Percentiles rank a stretch among this genome's conserved stretches.
Conservation (phyloP, 495 filamentous ascomycete species). For the Xylaria telfairii region DNA sequence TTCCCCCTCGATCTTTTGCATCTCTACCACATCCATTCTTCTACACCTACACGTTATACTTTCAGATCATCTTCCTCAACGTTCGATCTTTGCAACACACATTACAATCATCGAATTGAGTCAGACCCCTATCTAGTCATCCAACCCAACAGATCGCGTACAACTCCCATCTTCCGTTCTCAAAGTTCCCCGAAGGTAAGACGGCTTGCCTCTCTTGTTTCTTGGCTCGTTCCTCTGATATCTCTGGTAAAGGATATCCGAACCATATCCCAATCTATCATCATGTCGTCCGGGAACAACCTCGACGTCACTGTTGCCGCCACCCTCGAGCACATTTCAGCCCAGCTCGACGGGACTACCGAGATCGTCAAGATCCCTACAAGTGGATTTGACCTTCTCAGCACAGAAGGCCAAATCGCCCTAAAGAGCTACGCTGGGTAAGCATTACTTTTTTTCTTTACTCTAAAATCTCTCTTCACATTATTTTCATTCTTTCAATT, state of each 20-base stretch:
- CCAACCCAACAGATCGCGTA: neutral
- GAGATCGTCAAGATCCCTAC: neutral
- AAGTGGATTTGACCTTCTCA: neutral
- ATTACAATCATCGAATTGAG: neutral
- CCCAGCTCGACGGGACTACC: slow-evolving; percentile 10
- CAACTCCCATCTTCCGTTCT: neutral
- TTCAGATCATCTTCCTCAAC: neutral
- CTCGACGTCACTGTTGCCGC: neutral
- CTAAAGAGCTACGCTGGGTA: neutral
- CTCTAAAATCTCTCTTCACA: neutral
- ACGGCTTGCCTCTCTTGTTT: neutral
- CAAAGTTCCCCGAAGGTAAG: neutral
- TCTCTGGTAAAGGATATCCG: neutral
- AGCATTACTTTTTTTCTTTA: neutral
- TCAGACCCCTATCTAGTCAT: too few species aligned
- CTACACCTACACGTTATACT: neutral
- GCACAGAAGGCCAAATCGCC: neutral
- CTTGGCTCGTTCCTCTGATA: neutral
- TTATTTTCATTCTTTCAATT: neutral
- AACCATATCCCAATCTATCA: too few species aligned
- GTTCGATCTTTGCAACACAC: neutral
- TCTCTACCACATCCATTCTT: neutral
- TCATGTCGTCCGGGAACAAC: neutral
- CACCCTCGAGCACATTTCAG: neutral
- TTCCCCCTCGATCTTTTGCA: neutral